A percentile compares a stretch with the other conserved stretches of the same genome.
phyloP scores from a whole-genome alignment of 2,329 filamentous ascomycete genomes.

The Aspergillus pseudonomiae region DNA sequence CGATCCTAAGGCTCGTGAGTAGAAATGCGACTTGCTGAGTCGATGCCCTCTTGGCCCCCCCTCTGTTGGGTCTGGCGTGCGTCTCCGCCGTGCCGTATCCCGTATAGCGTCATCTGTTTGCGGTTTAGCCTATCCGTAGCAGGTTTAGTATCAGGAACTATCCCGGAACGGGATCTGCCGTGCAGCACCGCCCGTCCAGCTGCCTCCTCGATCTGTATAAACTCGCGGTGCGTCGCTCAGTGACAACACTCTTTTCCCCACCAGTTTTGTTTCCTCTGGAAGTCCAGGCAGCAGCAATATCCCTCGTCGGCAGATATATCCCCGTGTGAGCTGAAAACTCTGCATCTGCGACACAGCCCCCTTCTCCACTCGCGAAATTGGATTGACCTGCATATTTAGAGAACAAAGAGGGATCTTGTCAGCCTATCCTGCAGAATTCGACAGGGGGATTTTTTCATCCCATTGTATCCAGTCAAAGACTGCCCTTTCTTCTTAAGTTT shows the following conservation, averaged over 20 bases:
- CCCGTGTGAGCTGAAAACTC: not conserved
- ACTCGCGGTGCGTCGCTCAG: too few species aligned
- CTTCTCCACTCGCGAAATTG: not conserved
- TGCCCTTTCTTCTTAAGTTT: not conserved
- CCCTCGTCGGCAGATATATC: not conserved
- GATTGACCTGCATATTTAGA: not conserved
- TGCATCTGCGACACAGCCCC: not conserved
- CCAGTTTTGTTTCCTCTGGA: not conserved
- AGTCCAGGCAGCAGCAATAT: not conserved
- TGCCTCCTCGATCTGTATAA: too few species aligned
- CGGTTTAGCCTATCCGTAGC: too few species aligned
- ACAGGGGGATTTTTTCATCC: not conserved
- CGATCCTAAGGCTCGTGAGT: too few species aligned
- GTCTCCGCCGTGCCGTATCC: not conserved
- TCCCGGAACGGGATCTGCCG: too few species aligned
- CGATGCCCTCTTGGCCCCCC: not conserved
- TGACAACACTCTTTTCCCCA: too few species aligned
- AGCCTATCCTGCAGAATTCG: not conserved
- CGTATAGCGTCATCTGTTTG: not conserved
- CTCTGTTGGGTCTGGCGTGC: not conserved
- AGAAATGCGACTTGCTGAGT: not conserved
- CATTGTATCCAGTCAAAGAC: not conserved
- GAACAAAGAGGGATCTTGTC: not conserved
- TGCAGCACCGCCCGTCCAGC: too few species aligned
- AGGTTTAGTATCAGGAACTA: too few species aligned